Conservation (phyloP, 2,329 filamentous ascomycete species). For the Orbilia brochopaga region DNA sequence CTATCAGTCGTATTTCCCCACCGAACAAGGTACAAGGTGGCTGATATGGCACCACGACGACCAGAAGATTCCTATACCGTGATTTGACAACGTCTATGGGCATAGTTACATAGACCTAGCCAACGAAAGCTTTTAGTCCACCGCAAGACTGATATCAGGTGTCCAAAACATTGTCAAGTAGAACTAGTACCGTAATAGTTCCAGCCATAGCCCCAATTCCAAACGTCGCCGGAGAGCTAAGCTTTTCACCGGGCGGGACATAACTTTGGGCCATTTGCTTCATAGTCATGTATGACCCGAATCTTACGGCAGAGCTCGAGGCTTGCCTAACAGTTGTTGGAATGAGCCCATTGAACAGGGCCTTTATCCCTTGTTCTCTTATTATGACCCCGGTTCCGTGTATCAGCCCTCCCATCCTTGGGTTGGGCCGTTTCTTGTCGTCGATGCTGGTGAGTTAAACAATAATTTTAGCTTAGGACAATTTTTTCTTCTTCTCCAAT, state of each 20-base stretch:
- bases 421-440: constrained; percentile 83
- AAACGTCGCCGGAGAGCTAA: constrained; percentile 86
- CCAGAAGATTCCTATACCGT: constrained; percentile 57
- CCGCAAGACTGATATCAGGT: neutral
- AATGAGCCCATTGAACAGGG: constrained; percentile 96
- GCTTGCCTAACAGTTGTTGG: constrained; percentile 94
- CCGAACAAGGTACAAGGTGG: neutral
- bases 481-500: too few species aligned
- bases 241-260: constrained; percentile 90
- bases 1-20: neutral
- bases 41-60: neutral
- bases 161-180: constrained; percentile 57
- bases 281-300: constrained; percentile 86
- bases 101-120: constrained; percentile 64
- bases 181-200: constrained; percentile 77
- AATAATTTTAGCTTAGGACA: too few species aligned
- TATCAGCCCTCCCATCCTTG: constrained; percentile 82
- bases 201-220: constrained; percentile 87
- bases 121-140: constrained; percentile 9
- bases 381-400: constrained; percentile 87
- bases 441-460: constrained; percentile 68
- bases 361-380: constrained; percentile 82
- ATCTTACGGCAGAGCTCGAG: constrained; percentile 89
- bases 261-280: constrained; percentile 92
- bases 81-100: constrained; percentile 95